phyloP scores from a whole-genome alignment of 179 eudicot species.

The Corrigiola litoralis region DNA sequence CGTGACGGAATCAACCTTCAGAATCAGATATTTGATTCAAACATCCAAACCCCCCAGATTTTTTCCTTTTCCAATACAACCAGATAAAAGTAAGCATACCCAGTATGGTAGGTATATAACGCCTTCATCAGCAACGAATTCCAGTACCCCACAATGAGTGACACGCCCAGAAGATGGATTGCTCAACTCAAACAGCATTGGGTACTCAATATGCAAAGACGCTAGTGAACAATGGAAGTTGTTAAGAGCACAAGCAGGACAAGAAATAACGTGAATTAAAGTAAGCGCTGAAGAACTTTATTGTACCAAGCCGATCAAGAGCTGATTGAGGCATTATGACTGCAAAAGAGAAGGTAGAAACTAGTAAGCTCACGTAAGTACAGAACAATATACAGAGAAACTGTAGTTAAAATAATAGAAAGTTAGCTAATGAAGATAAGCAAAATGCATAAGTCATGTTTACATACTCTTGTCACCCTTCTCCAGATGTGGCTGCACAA shows the following conservation, averaged over 20 bases:
- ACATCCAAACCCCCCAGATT: background rate
- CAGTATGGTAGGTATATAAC: conserved; percentile 32
- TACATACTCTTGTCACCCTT: conserved; percentile 41
- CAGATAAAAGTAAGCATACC: conserved; percentile 15
- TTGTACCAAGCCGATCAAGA: conserved; percentile 39
- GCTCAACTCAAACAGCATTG: conserved; percentile 37
- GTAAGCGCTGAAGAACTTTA: background rate
- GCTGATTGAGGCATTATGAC: conserved; percentile 44
- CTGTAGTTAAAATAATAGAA: no score
- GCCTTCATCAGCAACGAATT: conserved; percentile 40
- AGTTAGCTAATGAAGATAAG: no score
- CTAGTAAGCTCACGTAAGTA: background rate
- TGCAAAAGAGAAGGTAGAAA: conserved; percentile 21
- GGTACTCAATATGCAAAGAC: conserved; percentile 34
- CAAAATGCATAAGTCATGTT: conserved; percentile 1
- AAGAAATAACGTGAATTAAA: background rate
- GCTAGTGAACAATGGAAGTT: conserved; percentile 12
- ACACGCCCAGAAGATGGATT: conserved; percentile 29
- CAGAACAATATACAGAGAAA: background rate
- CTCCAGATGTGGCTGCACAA: conserved; percentile 36
- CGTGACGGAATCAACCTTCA: background rate
- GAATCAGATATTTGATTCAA: background rate
- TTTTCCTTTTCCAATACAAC: background rate
- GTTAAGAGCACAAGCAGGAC: conserved; percentile 7
- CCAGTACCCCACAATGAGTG: conserved; percentile 40